A percentile compares a stretch with the other conserved stretches of the same genome.
Evolutionary conservation across 495 filamentous ascomycete genomes (phyloP).

Genomic region (Aspergillus funiculosus): DNA sequence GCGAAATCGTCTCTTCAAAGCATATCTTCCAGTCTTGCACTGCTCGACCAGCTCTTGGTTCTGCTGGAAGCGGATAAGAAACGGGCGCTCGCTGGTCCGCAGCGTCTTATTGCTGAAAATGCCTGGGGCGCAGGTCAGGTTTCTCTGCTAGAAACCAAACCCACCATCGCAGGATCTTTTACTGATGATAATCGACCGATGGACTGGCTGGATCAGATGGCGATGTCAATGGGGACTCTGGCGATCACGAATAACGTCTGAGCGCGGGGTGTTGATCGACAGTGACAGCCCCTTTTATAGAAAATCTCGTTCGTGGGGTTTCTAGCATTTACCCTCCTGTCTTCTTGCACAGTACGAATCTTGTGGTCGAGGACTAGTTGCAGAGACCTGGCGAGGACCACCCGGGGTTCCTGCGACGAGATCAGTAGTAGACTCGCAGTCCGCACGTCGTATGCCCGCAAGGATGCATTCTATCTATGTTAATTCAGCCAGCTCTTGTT

Average conservation of each 20-base stretch:
- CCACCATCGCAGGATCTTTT: background rate
- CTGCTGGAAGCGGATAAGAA: conserved; percentile 12
- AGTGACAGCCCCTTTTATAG: no score
- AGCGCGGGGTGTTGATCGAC: no score
- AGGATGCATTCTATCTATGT: no score
- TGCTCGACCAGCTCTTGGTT: conserved; percentile 15
- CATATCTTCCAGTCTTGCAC: conserved; percentile 13
- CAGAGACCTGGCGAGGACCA: no score
- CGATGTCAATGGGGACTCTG: conserved; percentile 21
- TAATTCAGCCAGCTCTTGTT: no score
- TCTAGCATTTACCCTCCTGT: no score
- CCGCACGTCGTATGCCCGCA: no score
- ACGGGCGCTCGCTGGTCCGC: background rate
- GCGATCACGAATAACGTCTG: conserved; percentile 2
- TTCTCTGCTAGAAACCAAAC: background rate
- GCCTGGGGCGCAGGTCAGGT: background rate
- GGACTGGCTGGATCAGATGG: conserved; percentile 17
- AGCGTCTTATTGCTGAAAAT: background rate
- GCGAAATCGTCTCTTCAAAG: conserved; percentile 13
- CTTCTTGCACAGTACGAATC: no score
- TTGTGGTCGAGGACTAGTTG: no score
- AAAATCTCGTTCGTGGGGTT: no score
- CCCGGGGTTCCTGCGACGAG: no score
- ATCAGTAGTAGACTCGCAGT: no score
- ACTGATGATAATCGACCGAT: conserved; percentile 1